phyloP scores from a whole-genome alignment of 1,284 basidiomycete species.

The Mixia osmundae region DNA sequence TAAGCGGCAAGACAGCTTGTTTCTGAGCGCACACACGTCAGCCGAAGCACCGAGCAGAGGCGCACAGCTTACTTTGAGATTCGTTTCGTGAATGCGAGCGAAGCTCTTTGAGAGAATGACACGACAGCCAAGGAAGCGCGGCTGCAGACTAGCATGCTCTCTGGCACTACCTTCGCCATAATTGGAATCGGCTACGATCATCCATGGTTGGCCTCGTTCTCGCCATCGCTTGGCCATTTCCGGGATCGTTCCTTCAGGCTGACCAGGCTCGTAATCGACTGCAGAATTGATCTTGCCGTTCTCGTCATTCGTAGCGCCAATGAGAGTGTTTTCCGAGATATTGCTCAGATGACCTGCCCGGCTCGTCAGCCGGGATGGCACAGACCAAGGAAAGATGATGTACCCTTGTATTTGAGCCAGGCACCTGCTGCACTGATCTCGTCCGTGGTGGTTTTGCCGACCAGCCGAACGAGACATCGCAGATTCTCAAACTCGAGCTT shows the following conservation, averaged over 20 bases:
- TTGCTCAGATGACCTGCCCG: conserved; percentile 55
- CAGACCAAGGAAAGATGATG: not conserved
- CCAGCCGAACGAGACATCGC: conserved; percentile 58
- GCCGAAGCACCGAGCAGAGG: conserved; percentile 6
- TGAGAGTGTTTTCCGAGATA: conserved; percentile 78
- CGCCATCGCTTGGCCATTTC: conserved; percentile 69
- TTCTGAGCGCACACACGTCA: conserved; percentile 32
- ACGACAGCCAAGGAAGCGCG: conserved; percentile 59
- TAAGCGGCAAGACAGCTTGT: conserved; percentile 79
- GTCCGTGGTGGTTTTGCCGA: conserved; percentile 97
- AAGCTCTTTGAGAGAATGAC: conserved; percentile 43
- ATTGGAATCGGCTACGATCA: conserved; percentile 60
- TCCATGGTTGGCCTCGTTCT: conserved; percentile 62
- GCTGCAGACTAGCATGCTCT: conserved; percentile 92
- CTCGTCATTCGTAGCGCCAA: conserved; percentile 76
- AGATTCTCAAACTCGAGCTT: conserved; percentile 45
- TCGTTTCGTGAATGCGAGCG: conserved; percentile 90
- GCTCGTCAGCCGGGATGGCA: not conserved
- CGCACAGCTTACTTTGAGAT: too few relatives aligned
- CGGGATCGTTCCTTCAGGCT: conserved; percentile 56
- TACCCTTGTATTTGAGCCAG: conserved; percentile 87
- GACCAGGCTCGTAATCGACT: conserved; percentile 34
- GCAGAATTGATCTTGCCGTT: conserved; percentile 72
- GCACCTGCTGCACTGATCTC: conserved; percentile 89
- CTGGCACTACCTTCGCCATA: conserved; percentile 96